Evolutionary conservation across 1,284 basidiomycete species (phyloP), one percentile per base, ranked within the genome.

Genomic region (Chondrostereum purpureum): DNA sequence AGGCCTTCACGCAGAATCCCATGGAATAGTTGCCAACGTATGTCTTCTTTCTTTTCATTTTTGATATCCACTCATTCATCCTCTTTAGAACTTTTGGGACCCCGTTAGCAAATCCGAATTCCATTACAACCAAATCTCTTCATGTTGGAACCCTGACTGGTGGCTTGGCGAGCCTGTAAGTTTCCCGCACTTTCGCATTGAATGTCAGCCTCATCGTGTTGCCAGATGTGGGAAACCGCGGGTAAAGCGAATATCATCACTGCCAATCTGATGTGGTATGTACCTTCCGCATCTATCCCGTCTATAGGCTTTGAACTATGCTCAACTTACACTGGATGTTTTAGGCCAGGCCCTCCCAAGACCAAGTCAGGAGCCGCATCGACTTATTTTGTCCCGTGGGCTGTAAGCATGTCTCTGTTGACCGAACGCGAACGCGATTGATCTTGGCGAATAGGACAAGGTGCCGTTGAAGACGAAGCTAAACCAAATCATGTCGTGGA

Each of bases 11-110:
- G 86, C 88, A 0, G 88, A 92, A 60, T 84, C 83, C 16, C 88
- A 92, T 60, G 93, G 92, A 4, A 93, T 96, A 43, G 77, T 96
- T 10, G 92, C 82, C 11, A 96, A 96, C 58, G 86, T 88, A 55
- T 38, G 16, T 11, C 34, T 19, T 17, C 19, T 31, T 22, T 40
- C 23, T 24, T 6, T n/a, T 16, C 5, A 16, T 31, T 18, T n/a
- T 27, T 11, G 42, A 19, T 42, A 16, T 5, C 35, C 33, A 35
- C 17, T 33, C 33, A 38, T 41, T 12, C 40, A 24, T 38, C 36
- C 40, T 39, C 22, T 37, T 16, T 55, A 89, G 87, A 88, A 90
- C 56, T 96, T 96, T 58, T 92, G 80, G 77, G 89, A 92, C 58
- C 90, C 88, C 0, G 59, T 59, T 4, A 69, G 71, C 0, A 54